Evolutionary conservation across 2,329 filamentous ascomycete genomes (phyloP).

Genomic region (Tetracladium maxilliforme): DNA sequence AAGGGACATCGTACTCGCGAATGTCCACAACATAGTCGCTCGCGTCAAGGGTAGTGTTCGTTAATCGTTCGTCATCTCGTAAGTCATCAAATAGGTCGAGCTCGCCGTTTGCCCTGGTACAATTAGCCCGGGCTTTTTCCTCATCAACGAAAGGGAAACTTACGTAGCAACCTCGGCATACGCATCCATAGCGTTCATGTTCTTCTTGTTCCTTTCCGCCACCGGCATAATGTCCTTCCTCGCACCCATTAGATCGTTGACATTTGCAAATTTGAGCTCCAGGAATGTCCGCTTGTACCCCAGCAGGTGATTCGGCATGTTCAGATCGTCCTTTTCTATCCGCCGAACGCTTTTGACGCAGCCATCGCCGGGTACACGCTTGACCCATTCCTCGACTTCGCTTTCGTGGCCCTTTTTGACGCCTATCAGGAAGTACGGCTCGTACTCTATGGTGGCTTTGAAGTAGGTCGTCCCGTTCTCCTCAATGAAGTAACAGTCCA

Average conservation of each 20-base stretch:
- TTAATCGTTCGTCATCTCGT: conserved; percentile 67
- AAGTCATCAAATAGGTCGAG: conserved; percentile 92
- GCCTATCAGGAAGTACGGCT: conserved; percentile 90
- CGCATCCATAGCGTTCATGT: conserved; percentile 92
- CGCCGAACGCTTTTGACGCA: conserved; percentile 64
- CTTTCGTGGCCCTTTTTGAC: conserved; percentile 76
- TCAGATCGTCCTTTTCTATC: conserved; percentile 83
- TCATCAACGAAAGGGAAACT: conserved; percentile 15
- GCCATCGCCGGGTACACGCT: conserved; percentile 64
- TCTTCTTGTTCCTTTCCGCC: conserved; percentile 93
- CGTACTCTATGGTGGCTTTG: conserved; percentile 92
- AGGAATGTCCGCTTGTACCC: conserved; percentile 84
- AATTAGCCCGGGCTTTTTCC: conserved; percentile 7
- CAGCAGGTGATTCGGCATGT: conserved; percentile 89
- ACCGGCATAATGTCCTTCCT: conserved; percentile 75
- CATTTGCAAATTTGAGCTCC: conserved; percentile 76
- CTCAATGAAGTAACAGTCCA: conserved; percentile 96
- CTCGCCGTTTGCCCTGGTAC: conserved; percentile 52
- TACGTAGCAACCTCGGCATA: conserved; percentile 92
- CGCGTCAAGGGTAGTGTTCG: conserved; percentile 64
- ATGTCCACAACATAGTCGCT: conserved; percentile 98
- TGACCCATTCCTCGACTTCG: conserved; percentile 92
- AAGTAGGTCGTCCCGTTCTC: conserved; percentile 73
- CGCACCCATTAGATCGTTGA: conserved; percentile 72
- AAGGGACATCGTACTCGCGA: conserved; percentile 96